phyloP scores from a whole-genome alignment of 2,329 filamentous ascomycete species.

The Aspergillus sp. region DNA sequence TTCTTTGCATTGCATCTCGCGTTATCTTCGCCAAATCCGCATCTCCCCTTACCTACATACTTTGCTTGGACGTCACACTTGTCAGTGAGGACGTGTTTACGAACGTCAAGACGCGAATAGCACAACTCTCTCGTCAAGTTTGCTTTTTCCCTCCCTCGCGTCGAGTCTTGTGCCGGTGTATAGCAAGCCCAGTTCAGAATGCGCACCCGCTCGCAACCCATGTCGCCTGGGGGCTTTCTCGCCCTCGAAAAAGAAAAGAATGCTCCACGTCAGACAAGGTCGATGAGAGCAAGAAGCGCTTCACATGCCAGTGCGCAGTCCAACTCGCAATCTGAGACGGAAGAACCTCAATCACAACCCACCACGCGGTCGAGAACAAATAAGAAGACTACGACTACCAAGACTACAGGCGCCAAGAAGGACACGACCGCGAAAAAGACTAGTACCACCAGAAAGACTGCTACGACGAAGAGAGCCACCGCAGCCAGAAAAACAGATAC shows the following conservation, averaged over 20 bases:
- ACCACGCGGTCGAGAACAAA: conserved; percentile 9
- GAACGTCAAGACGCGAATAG: neutral
- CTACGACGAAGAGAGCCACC: conserved; percentile 5
- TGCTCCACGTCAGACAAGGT: conserved; percentile 13
- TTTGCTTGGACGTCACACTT: neutral
- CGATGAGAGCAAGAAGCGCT: conserved; percentile 15
- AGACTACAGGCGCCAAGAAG: neutral
- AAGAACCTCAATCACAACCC: conserved; percentile 7
- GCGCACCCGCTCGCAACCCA: conserved; percentile 34
- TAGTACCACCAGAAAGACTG: conserved; percentile 3
- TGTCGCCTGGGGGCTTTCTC: conserved; percentile 27
- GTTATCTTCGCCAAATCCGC: neutral
- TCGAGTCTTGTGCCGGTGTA: neutral
- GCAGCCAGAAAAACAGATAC: neutral
- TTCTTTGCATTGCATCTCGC: neutral
- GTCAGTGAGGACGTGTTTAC: neutral
- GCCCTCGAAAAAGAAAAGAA: conserved; percentile 21
- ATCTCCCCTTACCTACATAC: neutral
- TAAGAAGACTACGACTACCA: conserved; percentile 8
- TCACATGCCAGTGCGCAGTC: conserved; percentile 3
- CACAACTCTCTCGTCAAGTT: neutral
- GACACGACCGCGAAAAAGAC: conserved; percentile 4
- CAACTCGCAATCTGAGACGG: neutral
- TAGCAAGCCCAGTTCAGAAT: conserved; percentile 15
- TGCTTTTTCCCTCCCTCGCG: neutral